Evolutionary conservation across 2,329 filamentous ascomycete species (phyloP), one percentile per base, ranked within the genome.

Genomic region (Alternaria ventricosa): DNA sequence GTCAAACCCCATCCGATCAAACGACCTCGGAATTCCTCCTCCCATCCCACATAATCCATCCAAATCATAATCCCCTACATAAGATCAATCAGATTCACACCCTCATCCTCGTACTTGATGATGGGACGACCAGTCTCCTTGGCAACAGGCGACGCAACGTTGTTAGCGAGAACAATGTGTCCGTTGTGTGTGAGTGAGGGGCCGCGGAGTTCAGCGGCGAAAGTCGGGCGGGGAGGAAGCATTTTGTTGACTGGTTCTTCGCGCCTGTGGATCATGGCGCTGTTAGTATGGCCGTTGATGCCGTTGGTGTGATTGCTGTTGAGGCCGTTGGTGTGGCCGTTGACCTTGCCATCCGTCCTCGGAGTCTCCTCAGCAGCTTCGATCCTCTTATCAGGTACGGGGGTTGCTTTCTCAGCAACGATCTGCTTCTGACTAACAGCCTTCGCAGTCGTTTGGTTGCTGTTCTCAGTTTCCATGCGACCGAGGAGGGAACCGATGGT

Each of bases 161-260:
- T 23, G 23, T 70, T 70, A 2, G 68, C 68, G 3, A 70, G 64
- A 0, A 70, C 33, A 1, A 61, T n/a, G 3, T 64, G 43, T n/a
- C 68, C 68, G 41, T 70, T 65, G 33, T 65, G 60, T 36, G 58
- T 62, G 0, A 44, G 54, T 0, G 30, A 20, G 0, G 46, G 5
- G 2, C 62, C 62, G 6, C 68, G 61, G 15, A 70, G 64, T 27
- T 68, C 57, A 11, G 61, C 44, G 3, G 66, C 68, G 12, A 70
- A 47, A 5, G 57, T 64, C 0, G 55, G 57, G 5, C 60, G 61
- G 4, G 59, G 33, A 11, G 55, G 54, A 15, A 60, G 50, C 12
- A 55, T 20, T 5, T 55, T 61, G 46, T 11, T 2, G 10, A n/a
- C 1, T 1, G 55, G 43, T 28, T 65, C 49, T 33, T 53, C 30